Evolutionary conservation across 768 basidiomycete genomes (phyloP).

Genomic region (Tulasnella sp.): DNA sequence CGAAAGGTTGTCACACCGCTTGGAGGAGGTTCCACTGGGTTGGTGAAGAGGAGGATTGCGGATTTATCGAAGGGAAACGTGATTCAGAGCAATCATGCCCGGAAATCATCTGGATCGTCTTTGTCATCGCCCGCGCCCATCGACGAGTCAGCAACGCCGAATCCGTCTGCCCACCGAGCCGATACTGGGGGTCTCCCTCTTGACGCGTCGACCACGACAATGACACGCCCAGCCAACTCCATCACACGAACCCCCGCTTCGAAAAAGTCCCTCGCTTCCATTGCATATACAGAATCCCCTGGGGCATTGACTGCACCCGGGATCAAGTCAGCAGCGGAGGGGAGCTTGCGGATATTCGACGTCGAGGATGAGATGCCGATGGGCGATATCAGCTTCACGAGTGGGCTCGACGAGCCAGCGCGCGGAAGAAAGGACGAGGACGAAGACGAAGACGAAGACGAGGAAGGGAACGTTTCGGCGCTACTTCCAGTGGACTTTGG

Average conservation of each 20-base stretch:
- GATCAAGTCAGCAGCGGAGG: conserved; percentile 3
- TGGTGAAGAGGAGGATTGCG: too few relatives aligned
- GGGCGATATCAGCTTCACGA: not conserved
- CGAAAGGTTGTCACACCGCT: too few relatives aligned
- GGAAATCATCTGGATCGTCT: too few relatives aligned
- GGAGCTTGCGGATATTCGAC: not conserved
- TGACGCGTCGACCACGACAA: not conserved
- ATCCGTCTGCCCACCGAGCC: too few relatives aligned
- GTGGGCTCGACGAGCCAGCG: not conserved
- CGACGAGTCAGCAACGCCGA: too few relatives aligned
- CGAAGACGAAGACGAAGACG: conserved; percentile 1
- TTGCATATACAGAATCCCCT: not conserved
- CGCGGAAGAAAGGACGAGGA: not conserved
- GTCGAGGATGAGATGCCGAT: conserved; percentile 1
- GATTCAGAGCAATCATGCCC: too few relatives aligned
- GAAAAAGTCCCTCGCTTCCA: not conserved
- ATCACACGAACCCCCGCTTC: not conserved
- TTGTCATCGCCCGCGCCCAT: too few relatives aligned
- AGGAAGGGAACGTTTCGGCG: conserved; percentile 8
- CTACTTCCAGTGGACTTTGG: conserved; percentile 11
- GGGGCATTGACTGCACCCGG: conserved; percentile 5
- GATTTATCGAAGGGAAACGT: too few relatives aligned
- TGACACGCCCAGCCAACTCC: not conserved
- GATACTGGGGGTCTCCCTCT: too few relatives aligned
- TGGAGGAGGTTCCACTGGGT: too few relatives aligned